phyloP scores from a whole-genome alignment of 768 basidiomycete genomes.

The Lactarius indigo region DNA sequence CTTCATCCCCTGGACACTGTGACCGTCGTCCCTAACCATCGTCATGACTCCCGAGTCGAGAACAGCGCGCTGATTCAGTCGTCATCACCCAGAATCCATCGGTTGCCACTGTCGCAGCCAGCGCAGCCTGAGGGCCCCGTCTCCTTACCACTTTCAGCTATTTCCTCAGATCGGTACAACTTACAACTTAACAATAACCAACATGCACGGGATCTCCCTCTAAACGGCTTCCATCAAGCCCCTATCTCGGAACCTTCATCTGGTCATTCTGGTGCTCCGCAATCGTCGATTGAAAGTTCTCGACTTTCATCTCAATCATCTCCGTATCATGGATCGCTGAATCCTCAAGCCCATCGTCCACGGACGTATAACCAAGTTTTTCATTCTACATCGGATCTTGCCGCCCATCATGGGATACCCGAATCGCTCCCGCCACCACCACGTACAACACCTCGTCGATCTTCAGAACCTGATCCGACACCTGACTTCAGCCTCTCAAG shows the following conservation, averaged over 20 bases:
- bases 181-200: slow-evolving; percentile 33
- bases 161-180: slow-evolving; percentile 43
- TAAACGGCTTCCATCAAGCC: slow-evolving; percentile 45
- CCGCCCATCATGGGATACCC: slow-evolving; percentile 78
- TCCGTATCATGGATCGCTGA: slow-evolving; percentile 58
- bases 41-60: slow-evolving; percentile 25
- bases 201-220: slow-evolving; percentile 46
- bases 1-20: slow-evolving; percentile 3
- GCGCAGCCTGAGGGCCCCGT: slow-evolving; percentile 32
- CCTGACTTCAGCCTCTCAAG: slow-evolving; percentile 44
- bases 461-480: slow-evolving; percentile 34
- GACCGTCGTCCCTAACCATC: slow-evolving; percentile 14
- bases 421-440: slow-evolving; percentile 66
- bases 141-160: slow-evolving; percentile 43
- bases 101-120: slow-evolving; percentile 51
- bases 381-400: slow-evolving; percentile 60
- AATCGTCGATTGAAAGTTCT: slow-evolving; percentile 45
- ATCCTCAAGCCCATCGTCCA: slow-evolving; percentile 51
- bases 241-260: slow-evolving; percentile 31
- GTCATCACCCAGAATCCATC: slow-evolving; percentile 46
- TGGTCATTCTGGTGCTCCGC: slow-evolving; percentile 40
- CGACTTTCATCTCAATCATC: slow-evolving; percentile 50
- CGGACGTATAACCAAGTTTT: slow-evolving; percentile 65
- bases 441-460: slow-evolving; percentile 49
- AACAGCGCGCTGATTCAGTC: slow-evolving; percentile 47